These are phyloP conservation scores for Candida sp. DNA, from an alignment of 1,139 yeast genomes.

Conservation along the genomic window DNA sequence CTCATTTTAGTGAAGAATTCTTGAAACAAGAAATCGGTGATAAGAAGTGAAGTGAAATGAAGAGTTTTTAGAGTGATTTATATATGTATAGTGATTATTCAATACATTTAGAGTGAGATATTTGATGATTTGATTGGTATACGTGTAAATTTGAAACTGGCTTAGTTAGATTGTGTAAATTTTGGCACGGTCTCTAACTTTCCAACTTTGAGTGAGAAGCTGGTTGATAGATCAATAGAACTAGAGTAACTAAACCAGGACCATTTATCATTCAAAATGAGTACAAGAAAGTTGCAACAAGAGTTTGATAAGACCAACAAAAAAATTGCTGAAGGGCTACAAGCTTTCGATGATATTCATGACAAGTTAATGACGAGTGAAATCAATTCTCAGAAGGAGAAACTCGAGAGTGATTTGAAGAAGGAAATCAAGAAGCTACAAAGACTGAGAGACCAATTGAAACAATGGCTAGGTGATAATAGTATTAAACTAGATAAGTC, in stretches of 20 bases:
- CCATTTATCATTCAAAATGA: constrained; percentile 20
- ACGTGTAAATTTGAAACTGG: neutral
- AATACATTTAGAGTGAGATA: no score
- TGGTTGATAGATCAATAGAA: constrained; percentile 2
- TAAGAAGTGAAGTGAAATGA: constrained; percentile 4
- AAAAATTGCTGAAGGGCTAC: constrained; percentile 91
- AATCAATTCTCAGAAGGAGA: constrained; percentile 88
- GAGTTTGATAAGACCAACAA: constrained; percentile 97
- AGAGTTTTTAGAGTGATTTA: no score
- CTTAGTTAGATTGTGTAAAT: neutral
- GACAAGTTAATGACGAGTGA: constrained; percentile 84
- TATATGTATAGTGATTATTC: no score
- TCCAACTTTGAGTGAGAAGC: neutral
- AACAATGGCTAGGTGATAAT: constrained; percentile 90
- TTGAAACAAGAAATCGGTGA: constrained; percentile 45
- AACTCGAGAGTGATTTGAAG: constrained; percentile 88
- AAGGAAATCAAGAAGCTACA: constrained; percentile 96
- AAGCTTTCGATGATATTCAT: constrained; percentile 80
- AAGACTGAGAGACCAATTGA: constrained; percentile 91
- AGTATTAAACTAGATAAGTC: constrained; percentile 88
- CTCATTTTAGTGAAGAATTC: constrained; percentile 69
- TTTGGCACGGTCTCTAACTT: neutral
- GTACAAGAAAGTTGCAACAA: constrained; percentile 49
- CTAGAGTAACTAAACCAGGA: neutral
- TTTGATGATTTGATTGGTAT: no score